phyloP scores from a whole-genome alignment of 169 alveolate species.

The Cryptosporidium viatorum region DNA sequence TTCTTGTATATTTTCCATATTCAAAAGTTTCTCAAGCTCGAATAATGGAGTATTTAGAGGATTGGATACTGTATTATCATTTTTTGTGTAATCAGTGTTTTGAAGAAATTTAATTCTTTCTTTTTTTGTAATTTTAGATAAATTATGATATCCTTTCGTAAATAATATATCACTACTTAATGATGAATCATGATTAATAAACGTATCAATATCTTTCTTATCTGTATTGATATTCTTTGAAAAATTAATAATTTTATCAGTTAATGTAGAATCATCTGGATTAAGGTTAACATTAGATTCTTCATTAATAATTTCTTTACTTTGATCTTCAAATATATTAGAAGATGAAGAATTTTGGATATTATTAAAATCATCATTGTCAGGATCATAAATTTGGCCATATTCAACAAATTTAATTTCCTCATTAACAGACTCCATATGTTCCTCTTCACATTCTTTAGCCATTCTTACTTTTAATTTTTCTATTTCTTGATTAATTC shows the following conservation, averaged over 20 bases:
- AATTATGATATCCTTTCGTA: conserved; percentile 1
- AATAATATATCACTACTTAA: background rate
- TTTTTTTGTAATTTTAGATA: conserved; percentile 21
- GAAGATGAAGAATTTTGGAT: background rate
- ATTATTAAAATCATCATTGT: background rate
- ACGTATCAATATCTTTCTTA: background rate
- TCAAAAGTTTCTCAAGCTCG: conserved; percentile 33
- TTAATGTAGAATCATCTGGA: conserved; percentile 4
- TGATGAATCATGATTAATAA: background rate
- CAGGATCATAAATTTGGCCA: conserved; percentile 39
- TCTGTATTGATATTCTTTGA: background rate
- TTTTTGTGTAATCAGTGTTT: conserved; percentile 15
- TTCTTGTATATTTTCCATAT: background rate
- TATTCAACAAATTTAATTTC: conserved; percentile 8
- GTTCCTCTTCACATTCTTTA: conserved; percentile 71
- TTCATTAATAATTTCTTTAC: background rate
- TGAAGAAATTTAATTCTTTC: conserved; percentile 34
- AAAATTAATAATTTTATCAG: background rate
- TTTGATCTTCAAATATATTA: background rate
- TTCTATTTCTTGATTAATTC: conserved; percentile 87
- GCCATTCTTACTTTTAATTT: conserved; percentile 81
- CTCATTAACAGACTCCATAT: background rate
- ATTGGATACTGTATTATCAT: background rate
- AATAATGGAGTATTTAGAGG: conserved; percentile 58
- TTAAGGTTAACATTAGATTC: background rate